Conservation (phyloP, 192 early-diverging fungal genomes). For the Backusella sp. region DNA sequence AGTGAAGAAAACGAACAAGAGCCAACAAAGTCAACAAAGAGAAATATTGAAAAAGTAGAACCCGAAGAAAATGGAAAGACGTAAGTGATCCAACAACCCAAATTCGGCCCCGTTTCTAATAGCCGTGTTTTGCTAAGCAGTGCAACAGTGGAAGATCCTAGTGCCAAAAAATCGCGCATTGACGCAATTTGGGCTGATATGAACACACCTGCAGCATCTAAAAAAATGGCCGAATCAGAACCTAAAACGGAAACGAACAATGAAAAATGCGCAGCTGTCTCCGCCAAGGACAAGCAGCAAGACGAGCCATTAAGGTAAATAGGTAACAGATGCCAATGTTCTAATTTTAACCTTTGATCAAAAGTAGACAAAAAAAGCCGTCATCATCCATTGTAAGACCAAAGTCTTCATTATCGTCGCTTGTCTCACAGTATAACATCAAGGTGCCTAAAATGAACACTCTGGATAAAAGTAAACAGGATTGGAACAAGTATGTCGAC, state of each 20-base stretch:
- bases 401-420: constrained; percentile 31
- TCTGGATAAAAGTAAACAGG: constrained; percentile 66
- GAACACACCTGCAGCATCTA: constrained; percentile 31
- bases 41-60: not conserved
- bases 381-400: constrained; percentile 18
- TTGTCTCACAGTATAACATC: constrained; percentile 38
- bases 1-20: constrained; percentile 21
- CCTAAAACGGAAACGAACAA: constrained; percentile 7
- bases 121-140: not conserved
- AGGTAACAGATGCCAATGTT: not conserved
- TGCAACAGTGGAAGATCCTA: not conserved
- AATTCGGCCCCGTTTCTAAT: not conserved
- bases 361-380: constrained; percentile 8
- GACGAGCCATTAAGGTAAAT: not conserved
- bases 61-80: not conserved
- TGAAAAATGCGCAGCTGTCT: not conserved
- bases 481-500: constrained; percentile 67
- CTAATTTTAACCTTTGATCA: not conserved
- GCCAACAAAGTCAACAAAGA: not conserved
- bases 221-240: not conserved
- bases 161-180: constrained; percentile 34
- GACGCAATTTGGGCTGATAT: constrained; percentile 60
- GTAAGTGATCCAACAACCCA: not conserved
- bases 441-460: constrained; percentile 66
- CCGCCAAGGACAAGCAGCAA: not conserved